These are phyloP conservation scores for Botrytis hyacinthi DNA, from an alignment of 2,329 filamentous ascomycete genomes.

Conservation along the genomic window DNA sequence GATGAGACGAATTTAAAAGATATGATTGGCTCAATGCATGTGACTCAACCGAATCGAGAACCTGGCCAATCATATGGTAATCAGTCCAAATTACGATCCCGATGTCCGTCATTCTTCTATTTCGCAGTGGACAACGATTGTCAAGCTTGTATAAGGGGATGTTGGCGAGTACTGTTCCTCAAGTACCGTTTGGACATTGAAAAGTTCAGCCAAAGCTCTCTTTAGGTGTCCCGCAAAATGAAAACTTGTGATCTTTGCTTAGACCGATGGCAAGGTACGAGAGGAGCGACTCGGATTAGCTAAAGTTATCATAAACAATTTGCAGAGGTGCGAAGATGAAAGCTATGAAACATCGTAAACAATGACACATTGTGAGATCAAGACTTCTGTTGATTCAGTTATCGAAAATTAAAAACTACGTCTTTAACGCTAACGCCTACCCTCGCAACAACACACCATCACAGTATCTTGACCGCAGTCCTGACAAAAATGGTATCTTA, in stretches of 20 bases:
- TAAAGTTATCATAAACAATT: background rate
- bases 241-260: background rate
- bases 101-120: background rate
- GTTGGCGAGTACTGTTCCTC: background rate
- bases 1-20: background rate
- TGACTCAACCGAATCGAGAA: background rate
- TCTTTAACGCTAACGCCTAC: background rate
- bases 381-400: background rate
- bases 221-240: background rate
- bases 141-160: background rate
- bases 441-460: background rate
- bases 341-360: background rate
- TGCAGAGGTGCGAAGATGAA: background rate
- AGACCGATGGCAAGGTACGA: background rate
- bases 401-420: background rate
- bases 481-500: constrained; percentile 14
- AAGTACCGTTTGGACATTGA: background rate
- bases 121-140: background rate
- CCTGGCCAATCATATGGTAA: background rate
- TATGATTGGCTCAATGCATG: background rate
- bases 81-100: background rate
- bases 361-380: accelerated
- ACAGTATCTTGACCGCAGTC: background rate
- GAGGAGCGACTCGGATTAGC: too few species aligned
- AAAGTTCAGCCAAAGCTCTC: background rate